Conservation (phyloP, 1,284 basidiomycete genomes). For the Papiliotrema terrestris region DNA sequence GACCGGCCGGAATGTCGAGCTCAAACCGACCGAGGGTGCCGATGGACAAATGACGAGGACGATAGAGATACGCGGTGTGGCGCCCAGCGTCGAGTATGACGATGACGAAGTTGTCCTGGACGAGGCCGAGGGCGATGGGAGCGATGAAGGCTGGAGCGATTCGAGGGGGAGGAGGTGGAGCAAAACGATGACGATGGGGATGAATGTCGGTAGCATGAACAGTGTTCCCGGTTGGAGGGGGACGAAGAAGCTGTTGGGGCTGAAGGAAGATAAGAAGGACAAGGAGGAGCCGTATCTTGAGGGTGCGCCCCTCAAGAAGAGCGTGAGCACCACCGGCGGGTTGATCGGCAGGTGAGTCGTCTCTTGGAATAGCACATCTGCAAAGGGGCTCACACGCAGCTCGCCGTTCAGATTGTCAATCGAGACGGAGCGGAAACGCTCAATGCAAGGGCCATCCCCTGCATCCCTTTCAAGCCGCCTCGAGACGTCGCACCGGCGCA, state of each 20-base stretch:
- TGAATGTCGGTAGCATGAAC: conserved; percentile 8
- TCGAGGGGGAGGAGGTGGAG: conserved; percentile 29
- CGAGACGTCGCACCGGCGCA: conserved; percentile 19
- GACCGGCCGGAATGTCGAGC: conserved; percentile 39
- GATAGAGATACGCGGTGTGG: conserved; percentile 18
- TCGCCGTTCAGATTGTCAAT: conserved; percentile 39
- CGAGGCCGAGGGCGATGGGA: conserved; percentile 16
- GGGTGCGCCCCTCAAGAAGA: conserved; percentile 45
- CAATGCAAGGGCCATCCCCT: conserved; percentile 26
- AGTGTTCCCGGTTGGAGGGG: conserved; percentile 33
- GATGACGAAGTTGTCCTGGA: conserved; percentile 16
- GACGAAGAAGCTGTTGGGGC: conserved; percentile 35
- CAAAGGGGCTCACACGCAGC: conserved; percentile 15
- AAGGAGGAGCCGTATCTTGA: conserved; percentile 11
- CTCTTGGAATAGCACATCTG: not conserved
- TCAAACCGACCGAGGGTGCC: conserved; percentile 10
- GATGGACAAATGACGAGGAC: conserved; percentile 16
- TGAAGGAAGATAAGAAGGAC: conserved; percentile 24
- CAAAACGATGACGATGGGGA: conserved; percentile 29
- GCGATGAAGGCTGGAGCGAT: conserved; percentile 17
- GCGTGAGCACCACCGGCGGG: conserved; percentile 36
- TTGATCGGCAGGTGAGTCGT: conserved; percentile 38
- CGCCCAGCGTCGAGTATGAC: conserved; percentile 10
- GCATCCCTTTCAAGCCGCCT: conserved; percentile 2
- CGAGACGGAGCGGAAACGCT: conserved; percentile 29